Evolutionary conservation across 2,329 filamentous ascomycete genomes (phyloP).

Genomic region (Colletotrichum scovillei): DNA sequence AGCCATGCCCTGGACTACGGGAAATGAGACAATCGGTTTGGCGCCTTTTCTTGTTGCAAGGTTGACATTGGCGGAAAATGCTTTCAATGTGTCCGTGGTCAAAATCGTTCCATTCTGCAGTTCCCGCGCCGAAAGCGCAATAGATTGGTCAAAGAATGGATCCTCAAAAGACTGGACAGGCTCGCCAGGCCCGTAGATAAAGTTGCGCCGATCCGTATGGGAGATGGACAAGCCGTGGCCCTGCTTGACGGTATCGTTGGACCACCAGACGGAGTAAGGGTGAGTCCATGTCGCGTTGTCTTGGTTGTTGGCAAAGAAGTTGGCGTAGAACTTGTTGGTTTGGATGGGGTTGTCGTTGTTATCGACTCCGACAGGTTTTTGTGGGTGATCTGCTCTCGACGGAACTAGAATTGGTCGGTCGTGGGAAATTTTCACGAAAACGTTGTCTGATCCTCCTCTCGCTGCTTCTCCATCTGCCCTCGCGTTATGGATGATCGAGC

Average conservation of each 20-base stretch:
- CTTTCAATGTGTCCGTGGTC: conserved; percentile 58
- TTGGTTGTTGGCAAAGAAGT: conserved; percentile 77
- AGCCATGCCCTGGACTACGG: conserved; percentile 82
- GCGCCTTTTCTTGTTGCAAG: conserved; percentile 57
- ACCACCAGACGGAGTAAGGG: conserved; percentile 73
- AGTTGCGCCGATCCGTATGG: conserved; percentile 71
- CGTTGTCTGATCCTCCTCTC: neutral
- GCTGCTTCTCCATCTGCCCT: neutral
- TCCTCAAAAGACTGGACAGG: conserved; percentile 64
- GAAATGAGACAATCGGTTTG: conserved; percentile 71
- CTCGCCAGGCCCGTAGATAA: conserved; percentile 71
- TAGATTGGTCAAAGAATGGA: conserved; percentile 65
- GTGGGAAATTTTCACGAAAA: conserved; percentile 17
- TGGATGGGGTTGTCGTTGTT: conserved; percentile 54
- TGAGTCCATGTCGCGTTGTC: conserved; percentile 73
- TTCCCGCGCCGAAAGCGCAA: conserved; percentile 79
- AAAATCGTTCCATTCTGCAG: conserved; percentile 66
- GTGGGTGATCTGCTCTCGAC: conserved; percentile 18
- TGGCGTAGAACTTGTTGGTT: conserved; percentile 79
- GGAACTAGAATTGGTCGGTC: conserved; percentile 19
- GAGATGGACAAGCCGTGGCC: conserved; percentile 75
- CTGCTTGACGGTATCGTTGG: conserved; percentile 56
- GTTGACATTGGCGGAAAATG: conserved; percentile 70
- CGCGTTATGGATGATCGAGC: no score
- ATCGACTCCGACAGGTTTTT: conserved; percentile 18